Percentiles rank a stretch among this genome's conserved stretches.
phyloP scores from a whole-genome alignment of 331 rosid genomes.

The Quercus phellos region DNA sequence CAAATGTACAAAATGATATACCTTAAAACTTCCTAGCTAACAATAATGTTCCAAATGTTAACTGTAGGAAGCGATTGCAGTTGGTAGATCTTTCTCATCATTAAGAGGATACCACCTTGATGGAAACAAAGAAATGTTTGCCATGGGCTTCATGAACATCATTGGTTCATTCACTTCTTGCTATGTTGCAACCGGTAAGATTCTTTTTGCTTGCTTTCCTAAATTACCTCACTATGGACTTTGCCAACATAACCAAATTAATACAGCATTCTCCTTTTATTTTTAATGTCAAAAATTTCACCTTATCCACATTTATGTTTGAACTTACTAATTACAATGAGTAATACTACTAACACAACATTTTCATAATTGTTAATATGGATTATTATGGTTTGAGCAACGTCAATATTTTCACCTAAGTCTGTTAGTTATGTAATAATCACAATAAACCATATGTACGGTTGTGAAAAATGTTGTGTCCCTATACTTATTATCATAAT shows the following conservation, averaged over 20 bases:
- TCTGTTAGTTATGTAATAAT: too few relatives aligned
- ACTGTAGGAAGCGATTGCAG: conserved; percentile 80
- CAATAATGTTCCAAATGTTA: background rate
- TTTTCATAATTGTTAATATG: too few relatives aligned
- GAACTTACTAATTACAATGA: background rate
- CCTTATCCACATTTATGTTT: background rate
- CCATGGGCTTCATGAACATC: conserved; percentile 72
- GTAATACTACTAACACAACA: too few relatives aligned
- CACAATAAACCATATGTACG: too few relatives aligned
- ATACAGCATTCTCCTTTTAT: background rate
- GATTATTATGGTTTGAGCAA: too few relatives aligned
- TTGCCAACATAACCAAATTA: background rate
- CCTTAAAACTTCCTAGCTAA: background rate
- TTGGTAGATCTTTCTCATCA: conserved; percentile 75
- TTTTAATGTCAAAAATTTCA: background rate
- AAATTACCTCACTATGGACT: background rate
- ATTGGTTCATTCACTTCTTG: conserved; percentile 85
- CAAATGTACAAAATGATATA: background rate
- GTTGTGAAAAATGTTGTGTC: too few relatives aligned
- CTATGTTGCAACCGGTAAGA: conserved; percentile 78
- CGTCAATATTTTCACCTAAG: too few relatives aligned
- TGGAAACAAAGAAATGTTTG: conserved; percentile 87
- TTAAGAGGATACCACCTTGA: conserved; percentile 72
- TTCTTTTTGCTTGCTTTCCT: background rate
- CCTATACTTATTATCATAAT: background rate